A percentile compares a stretch with the other conserved stretches of the same genome.
These are phyloP conservation scores for Xylaria cubensis DNA, from an alignment of 495 filamentous ascomycete species.

Conservation along the genomic window DNA sequence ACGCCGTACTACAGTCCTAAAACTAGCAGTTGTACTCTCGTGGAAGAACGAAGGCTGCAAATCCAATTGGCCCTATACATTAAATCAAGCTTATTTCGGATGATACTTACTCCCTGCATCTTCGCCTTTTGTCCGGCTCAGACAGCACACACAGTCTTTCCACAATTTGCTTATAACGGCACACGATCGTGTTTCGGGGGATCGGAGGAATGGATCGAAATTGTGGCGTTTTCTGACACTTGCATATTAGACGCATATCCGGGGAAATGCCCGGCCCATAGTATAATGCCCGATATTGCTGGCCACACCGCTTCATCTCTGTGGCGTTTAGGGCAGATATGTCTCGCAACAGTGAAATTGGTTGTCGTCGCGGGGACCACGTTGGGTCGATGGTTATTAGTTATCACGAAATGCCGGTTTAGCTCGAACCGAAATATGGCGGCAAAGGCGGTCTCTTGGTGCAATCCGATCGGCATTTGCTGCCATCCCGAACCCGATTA, in stretches of 20 bases:
- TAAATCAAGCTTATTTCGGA: neutral
- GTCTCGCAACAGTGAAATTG: neutral
- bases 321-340: neutral
- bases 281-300: neutral
- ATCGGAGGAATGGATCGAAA: conserved; percentile 1
- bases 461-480: neutral
- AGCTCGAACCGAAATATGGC: neutral
- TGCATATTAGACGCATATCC: neutral
- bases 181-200: neutral
- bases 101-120: neutral
- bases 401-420: neutral
- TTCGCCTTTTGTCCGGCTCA: neutral
- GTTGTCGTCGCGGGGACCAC: too few species aligned
- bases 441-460: neutral
- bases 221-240: conserved; percentile 12
- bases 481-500: neutral
- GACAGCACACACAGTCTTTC: neutral
- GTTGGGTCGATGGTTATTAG: neutral
- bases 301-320: neutral
- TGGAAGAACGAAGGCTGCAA: neutral
- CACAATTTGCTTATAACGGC: neutral
- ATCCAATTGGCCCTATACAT: neutral
- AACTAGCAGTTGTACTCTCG: neutral
- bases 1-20: neutral
- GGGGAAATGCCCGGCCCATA: neutral